phyloP scores from a whole-genome alignment of 352 stramenopile species.

The Pythium grandisporangium region DNA sequence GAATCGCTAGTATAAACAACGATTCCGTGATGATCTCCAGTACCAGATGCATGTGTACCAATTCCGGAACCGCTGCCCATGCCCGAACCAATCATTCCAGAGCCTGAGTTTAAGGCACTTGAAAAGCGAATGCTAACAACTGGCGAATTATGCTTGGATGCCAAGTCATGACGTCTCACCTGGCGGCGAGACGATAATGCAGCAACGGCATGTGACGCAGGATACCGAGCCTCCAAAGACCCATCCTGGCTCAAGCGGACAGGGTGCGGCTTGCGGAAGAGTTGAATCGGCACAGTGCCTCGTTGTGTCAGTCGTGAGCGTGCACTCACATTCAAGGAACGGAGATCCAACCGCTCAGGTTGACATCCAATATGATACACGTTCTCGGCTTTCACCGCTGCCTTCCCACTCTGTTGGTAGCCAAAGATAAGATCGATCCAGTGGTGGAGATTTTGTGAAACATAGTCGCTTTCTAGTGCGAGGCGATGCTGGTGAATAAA shows the following conservation, averaged over 20 bases:
- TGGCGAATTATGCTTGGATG: conserved; percentile 55
- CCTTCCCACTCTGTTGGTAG: conserved; percentile 90
- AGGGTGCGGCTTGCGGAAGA: conserved; percentile 72
- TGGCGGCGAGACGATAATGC: conserved; percentile 69
- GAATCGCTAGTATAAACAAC: conserved; percentile 78
- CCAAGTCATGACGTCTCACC: conserved; percentile 69
- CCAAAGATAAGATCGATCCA: conserved; percentile 99
- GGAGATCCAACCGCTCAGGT: conserved; percentile 60
- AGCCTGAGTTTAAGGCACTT: conserved; percentile 51
- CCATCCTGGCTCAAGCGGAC: conserved; percentile 69
- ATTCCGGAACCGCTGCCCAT: conserved; percentile 68
- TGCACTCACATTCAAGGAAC: conserved; percentile 38
- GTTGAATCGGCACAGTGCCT: conserved; percentile 63
- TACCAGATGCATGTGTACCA: conserved; percentile 49
- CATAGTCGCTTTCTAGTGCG: conserved; percentile 97
- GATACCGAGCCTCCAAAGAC: conserved; percentile 57
- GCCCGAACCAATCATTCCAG: conserved; percentile 37
- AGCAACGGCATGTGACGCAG: conserved; percentile 62
- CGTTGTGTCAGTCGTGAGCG: conserved; percentile 56
- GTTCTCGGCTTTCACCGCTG: conserved; percentile 87
- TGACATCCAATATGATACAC: conserved; percentile 88
- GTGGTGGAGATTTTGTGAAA: conserved; percentile 95
- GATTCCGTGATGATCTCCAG: conserved; percentile 48
- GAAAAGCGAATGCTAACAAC: conserved; percentile 75
- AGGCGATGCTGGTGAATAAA: conserved; percentile 95